Percentiles rank a stretch among this genome's conserved stretches.
Conservation (phyloP, 176 grass and related monocot species). For the Puya raimondii region DNA sequence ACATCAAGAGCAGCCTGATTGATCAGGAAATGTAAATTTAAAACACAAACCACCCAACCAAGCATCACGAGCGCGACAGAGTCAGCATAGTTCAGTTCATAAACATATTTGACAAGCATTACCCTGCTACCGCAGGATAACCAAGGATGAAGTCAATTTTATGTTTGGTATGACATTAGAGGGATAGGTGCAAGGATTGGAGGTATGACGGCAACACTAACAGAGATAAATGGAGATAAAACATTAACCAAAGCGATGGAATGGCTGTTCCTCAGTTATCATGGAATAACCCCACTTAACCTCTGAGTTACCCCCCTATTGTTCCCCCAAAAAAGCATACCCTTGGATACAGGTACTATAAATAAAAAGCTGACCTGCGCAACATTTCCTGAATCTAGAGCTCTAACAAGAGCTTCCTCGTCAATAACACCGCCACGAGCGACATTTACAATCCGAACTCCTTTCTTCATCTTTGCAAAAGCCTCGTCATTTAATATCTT, state of each 20-base stretch:
- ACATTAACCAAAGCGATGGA: too few species aligned
- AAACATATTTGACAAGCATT: too few species aligned
- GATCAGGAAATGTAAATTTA: not conserved
- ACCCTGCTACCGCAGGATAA: too few species aligned
- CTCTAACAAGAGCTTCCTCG: conserved; percentile 74
- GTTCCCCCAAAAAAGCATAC: not conserved
- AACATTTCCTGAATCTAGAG: conserved; percentile 73
- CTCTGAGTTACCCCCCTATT: too few species aligned
- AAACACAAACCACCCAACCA: not conserved
- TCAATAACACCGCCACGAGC: conserved; percentile 86
- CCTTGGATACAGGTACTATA: too few species aligned
- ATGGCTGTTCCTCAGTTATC: too few species aligned
- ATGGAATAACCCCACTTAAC: too few species aligned
- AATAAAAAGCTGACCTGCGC: conserved; percentile 44
- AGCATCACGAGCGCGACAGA: not conserved
- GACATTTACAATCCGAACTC: conserved; percentile 77
- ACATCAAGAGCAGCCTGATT: conserved; percentile 81
- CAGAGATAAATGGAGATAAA: too few species aligned
- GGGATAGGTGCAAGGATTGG: too few species aligned
- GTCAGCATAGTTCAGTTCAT: not conserved
- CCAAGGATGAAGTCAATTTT: too few species aligned
- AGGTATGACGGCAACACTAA: too few species aligned
- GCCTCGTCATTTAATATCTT: conserved; percentile 84
- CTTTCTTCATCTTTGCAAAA: conserved; percentile 83
- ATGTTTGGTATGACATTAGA: too few species aligned